These are phyloP conservation scores for Hypoxylon sp. DNA, from an alignment of 2,329 filamentous ascomycete species.

Conservation along the genomic window DNA sequence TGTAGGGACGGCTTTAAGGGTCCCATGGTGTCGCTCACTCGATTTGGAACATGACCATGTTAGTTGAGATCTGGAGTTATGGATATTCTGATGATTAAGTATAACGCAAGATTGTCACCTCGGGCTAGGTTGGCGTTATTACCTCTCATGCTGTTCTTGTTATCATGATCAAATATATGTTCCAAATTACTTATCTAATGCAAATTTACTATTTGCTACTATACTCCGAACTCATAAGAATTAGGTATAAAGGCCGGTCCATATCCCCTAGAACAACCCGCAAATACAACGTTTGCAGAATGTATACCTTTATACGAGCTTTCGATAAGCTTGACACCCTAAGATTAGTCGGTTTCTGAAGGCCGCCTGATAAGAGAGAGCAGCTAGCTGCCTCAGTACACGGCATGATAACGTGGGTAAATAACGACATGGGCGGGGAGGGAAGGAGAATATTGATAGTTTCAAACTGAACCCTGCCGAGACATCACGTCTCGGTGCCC, in stretches of 20 bases:
- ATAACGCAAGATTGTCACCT: slow-evolving; percentile 11
- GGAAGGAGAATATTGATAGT: not conserved
- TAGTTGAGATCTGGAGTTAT: slow-evolving; percentile 1
- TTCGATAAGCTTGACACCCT: not conserved
- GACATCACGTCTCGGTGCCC: not conserved
- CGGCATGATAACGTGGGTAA: not conserved
- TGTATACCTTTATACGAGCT: not conserved
- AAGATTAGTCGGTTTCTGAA: not conserved
- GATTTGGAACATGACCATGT: not conserved
- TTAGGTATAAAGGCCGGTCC: too few relatives aligned
- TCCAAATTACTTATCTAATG: not conserved
- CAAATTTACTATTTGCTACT: not conserved
- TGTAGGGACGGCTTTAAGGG: not conserved
- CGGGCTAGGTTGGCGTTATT: slow-evolving; percentile 17
- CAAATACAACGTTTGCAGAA: not conserved
- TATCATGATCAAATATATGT: not conserved
- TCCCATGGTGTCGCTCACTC: slow-evolving; percentile 13
- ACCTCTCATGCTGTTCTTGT: slow-evolving; percentile 1
- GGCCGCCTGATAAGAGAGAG: not conserved
- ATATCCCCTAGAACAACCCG: not conserved
- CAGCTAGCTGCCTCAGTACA: not conserved
- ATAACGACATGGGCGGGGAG: not conserved
- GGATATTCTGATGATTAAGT: slow-evolving; percentile 3
- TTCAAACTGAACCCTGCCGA: not conserved
- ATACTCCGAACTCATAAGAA: too few relatives aligned